Evolutionary conservation across 2,329 filamentous ascomycete genomes (phyloP), one percentile per base, ranked within the genome.

Genomic region (Phialophora macrospora): DNA sequence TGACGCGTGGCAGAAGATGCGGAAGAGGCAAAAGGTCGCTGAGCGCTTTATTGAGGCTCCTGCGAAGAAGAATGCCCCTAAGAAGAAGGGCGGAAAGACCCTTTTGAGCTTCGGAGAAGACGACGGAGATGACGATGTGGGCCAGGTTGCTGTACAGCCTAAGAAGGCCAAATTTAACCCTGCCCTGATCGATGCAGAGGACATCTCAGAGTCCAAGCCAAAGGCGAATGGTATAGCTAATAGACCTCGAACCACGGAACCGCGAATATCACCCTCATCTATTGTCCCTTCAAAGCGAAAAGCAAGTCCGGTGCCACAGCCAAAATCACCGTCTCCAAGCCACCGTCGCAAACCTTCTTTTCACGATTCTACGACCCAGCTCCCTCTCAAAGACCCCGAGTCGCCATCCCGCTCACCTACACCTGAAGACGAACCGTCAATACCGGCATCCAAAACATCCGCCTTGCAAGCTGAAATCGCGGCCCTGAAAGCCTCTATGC

Each of bases 101-200:
- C 69, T 83, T 60, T 69, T 83, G 65, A 83, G 81, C 66, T 83
- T 83, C 71, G 80, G 78, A 1, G 80, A 73, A 4, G 80, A 81
- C 4, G 80, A 80, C 34, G 80, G 74, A 5, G 75, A 74, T 34
- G 74, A 74, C 17, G 79, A 76, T 14, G 60, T 58, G 8, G 70
- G 60, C 8, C 74, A 74, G 17, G 75, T 78, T 38, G 74, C 75
- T 14, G 72, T 79, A 38, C 74, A 76, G 49, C 74, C 78, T 1
- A 76, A 73, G 68, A 83, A 82, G 63, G 79, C 80, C 14, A 83
- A 82, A 66, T 83, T 82, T 73, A 83, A 83, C 64, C 77, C 80
- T 22, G 77, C 74, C 7, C 73, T 83, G 3, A 78, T 83, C 44
- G 73, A 74, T 11, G 72, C 71, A 38, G 71, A 66, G 14, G 60